Conservation (phyloP, 208 protist genomes). For the Naegleria fowleri region DNA sequence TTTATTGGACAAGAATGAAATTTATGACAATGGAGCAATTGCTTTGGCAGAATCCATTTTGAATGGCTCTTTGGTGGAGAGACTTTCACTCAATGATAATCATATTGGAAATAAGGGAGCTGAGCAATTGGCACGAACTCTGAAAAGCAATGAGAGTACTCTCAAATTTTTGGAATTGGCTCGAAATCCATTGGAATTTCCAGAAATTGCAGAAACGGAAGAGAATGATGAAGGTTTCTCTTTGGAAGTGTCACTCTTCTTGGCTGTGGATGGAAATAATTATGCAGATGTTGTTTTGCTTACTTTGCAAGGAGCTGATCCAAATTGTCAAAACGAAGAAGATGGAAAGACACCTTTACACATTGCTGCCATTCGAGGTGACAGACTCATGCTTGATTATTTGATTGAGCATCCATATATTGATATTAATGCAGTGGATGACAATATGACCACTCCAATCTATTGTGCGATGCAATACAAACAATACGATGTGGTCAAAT, state of each 20-base stretch:
- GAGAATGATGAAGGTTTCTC: background rate
- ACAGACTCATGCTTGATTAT: background rate
- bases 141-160: background rate
- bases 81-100: background rate
- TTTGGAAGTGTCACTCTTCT: conserved; percentile 2
- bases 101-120: background rate
- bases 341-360: conserved; percentile 19
- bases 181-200: background rate
- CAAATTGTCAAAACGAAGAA: conserved; percentile 12
- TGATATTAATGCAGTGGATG: conserved; percentile 1
- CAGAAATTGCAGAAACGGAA: background rate
- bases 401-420: conserved; percentile 14
- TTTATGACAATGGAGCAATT: background rate
- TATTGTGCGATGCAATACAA: background rate
- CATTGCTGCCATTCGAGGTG: conserved; percentile 3
- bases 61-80: background rate
- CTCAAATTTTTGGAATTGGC: background rate
- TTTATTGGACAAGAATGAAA: background rate
- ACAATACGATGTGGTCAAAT: conserved; percentile 2
- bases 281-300: background rate
- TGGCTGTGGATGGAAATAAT: background rate
- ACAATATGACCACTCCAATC: background rate
- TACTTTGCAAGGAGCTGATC: background rate
- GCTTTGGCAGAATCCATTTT: background rate
- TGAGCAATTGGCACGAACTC: background rate